Percentiles rank a stretch among this genome's conserved stretches.
phyloP scores from a whole-genome alignment of 2,329 filamentous ascomycete species.

The Aureobasidium sp. region DNA sequence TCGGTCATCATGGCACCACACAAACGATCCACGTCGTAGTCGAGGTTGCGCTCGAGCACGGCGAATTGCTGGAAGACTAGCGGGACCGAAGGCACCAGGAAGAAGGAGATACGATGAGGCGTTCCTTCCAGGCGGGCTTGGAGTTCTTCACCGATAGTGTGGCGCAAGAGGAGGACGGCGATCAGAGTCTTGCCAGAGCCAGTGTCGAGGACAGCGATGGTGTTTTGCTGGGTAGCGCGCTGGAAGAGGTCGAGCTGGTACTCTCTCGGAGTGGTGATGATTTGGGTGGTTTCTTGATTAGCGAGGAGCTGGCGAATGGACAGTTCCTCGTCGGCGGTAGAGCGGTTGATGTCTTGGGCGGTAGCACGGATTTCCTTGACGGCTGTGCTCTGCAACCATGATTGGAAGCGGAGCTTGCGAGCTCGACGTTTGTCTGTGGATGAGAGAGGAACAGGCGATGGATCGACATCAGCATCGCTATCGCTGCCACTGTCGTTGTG shows the following conservation, averaged over 20 bases:
- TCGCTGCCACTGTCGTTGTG: constrained; percentile 9
- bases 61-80: constrained; percentile 83
- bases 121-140: constrained; percentile 54
- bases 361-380: constrained; percentile 33
- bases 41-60: constrained; percentile 72
- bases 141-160: constrained; percentile 69
- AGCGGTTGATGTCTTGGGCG: constrained; percentile 26
- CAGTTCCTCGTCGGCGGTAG: constrained; percentile 38
- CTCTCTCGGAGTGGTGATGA: constrained; percentile 71
- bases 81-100: constrained; percentile 77
- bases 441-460: neutral
- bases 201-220: constrained; percentile 90
- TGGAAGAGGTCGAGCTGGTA: constrained; percentile 93
- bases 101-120: constrained; percentile 65
- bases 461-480: neutral
- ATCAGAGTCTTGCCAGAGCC: constrained; percentile 96
- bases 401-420: constrained; percentile 35
- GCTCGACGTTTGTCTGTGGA: constrained; percentile 29
- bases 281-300: constrained; percentile 43
- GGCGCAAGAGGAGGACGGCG: constrained; percentile 71
- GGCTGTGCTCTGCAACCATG: constrained; percentile 37
- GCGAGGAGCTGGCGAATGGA: constrained; percentile 46
- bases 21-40: constrained; percentile 63
- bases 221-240: constrained; percentile 72
- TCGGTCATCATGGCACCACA: constrained; percentile 60